Conservation (phyloP, 345 rosid genomes). For the Brassica incana region DNA sequence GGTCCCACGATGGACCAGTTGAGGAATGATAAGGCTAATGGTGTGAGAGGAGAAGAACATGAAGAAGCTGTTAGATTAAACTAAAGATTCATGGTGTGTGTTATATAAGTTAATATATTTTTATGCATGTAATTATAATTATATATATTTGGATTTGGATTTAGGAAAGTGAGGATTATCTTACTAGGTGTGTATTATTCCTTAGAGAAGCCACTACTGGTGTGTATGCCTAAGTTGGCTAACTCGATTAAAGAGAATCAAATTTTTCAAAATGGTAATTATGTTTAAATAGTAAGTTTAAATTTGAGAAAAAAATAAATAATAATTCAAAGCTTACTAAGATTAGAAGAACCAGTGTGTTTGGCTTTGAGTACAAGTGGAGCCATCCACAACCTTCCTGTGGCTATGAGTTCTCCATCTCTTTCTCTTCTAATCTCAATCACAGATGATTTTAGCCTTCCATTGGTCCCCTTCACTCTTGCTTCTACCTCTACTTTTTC, state of each 20-base stretch:
- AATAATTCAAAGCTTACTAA: slow-evolving; percentile 47
- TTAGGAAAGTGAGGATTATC: slow-evolving; percentile 28
- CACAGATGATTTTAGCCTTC: slow-evolving; percentile 44
- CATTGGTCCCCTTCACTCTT: slow-evolving; percentile 48
- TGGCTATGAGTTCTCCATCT: slow-evolving; percentile 46
- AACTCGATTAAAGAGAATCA: slow-evolving; percentile 13
- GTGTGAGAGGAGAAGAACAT: slow-evolving; percentile 39
- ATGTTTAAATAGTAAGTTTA: not conserved
- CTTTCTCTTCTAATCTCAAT: slow-evolving; percentile 49
- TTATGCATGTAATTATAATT: slow-evolving; percentile 22
- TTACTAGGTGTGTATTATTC: slow-evolving; percentile 19
- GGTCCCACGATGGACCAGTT: slow-evolving; percentile 53
- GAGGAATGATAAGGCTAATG: slow-evolving; percentile 44
- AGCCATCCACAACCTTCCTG: slow-evolving; percentile 65
- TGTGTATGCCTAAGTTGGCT: not conserved
- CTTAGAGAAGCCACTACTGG: not conserved
- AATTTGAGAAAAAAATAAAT: not conserved
- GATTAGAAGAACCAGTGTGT: not conserved
- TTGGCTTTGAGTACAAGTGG: slow-evolving; percentile 20
- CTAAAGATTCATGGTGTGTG: slow-evolving; percentile 28
- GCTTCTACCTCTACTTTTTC: slow-evolving; percentile 69
- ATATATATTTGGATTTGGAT: slow-evolving; percentile 24
- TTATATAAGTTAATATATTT: slow-evolving; percentile 1
- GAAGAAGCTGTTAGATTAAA: slow-evolving; percentile 31
- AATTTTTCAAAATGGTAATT: slow-evolving; percentile 7